Evolutionary conservation across 129 eudicot species (phyloP), one percentile per base, ranked within the genome.

Genomic region (Artemisia annua): DNA sequence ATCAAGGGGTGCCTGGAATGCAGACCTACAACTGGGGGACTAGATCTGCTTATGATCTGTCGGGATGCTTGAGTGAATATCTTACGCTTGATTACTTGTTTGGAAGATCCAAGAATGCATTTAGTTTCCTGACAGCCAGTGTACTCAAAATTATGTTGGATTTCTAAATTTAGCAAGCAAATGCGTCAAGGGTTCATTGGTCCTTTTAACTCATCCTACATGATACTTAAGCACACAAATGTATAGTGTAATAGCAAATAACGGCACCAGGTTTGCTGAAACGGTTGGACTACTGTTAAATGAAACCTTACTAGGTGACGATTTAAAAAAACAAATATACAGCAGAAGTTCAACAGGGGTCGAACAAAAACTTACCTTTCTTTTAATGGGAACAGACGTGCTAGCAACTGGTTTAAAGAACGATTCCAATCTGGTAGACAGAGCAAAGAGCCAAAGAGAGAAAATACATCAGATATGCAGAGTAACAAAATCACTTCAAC

Each of bases 361-460:
- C 1, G 1, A 60, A 19, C 2, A 44, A 49, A 54, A 39, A 15
- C 77, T 49, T 86, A 95, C 99, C 97, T 95, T 91, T 57, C 96
- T 63, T 73, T 95, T 95, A 60, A 70, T 53, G 20, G 97, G 94
- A 43, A 72, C 86, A 58, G 99, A 81, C 15, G 84, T 53, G 74
- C 73, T 83, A 63, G 69, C 80, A 14, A 74, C 89, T 24, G 99
- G 99, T 78, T 88, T 95, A 48, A 90, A 90, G 77, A 95, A 88
- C 8, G 97, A 90, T 67, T 95, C 99, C 39, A 91, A 78, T 81
- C 99, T 95, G 99, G 72, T 77, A 3, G 10, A 56, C 63, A 15
- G 24, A 10, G 15, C 7, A n/a, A 35, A 35, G 44, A 30, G 6
- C 35, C 44, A 35, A 9, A 35, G 44, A 6, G 24, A 28, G 20